phyloP scores from a whole-genome alignment of 768 basidiomycete species.

The Rhizopogon roseolus region DNA sequence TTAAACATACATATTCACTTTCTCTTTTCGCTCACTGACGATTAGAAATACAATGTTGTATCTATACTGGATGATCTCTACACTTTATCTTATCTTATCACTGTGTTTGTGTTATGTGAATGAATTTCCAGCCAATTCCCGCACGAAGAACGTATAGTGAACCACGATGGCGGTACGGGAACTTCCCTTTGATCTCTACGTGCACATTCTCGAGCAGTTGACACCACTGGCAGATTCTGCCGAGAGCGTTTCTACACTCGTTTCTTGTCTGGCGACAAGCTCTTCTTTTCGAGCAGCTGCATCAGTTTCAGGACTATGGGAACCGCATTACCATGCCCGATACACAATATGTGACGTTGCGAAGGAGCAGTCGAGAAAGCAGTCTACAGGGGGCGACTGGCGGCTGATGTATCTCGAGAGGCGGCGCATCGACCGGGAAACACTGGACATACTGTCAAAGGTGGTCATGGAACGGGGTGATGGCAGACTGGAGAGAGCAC shows the following conservation, averaged over 20 bases:
- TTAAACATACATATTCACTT: background rate
- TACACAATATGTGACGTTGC: slow-evolving; percentile 38
- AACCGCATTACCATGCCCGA: slow-evolving; percentile 44
- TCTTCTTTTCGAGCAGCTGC: slow-evolving; percentile 41
- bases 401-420: slow-evolving; percentile 41
- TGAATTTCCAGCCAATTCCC: too few species aligned
- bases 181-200: slow-evolving; percentile 32
- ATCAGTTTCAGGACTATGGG: slow-evolving; percentile 40
- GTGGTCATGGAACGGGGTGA: slow-evolving; percentile 31
- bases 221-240: slow-evolving; percentile 19
- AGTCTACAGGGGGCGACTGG: slow-evolving; percentile 35
- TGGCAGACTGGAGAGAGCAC: slow-evolving; percentile 35
- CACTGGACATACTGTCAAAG: slow-evolving; percentile 34
- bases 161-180: slow-evolving; percentile 14
- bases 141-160: too few species aligned
- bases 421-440: slow-evolving; percentile 37
- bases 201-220: slow-evolving; percentile 31
- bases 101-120: too few species aligned
- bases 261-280: slow-evolving; percentile 35
- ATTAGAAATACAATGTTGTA: background rate
- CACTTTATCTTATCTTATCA: background rate
- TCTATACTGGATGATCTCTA: background rate
- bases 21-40: background rate
- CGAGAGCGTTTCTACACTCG: slow-evolving; percentile 29
- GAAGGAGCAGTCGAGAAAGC: slow-evolving; percentile 32